Percentiles rank a stretch among this genome's conserved stretches.
Evolutionary conservation across 495 filamentous ascomycete genomes (phyloP).

Genomic region (Wilcoxina mikolae): DNA sequence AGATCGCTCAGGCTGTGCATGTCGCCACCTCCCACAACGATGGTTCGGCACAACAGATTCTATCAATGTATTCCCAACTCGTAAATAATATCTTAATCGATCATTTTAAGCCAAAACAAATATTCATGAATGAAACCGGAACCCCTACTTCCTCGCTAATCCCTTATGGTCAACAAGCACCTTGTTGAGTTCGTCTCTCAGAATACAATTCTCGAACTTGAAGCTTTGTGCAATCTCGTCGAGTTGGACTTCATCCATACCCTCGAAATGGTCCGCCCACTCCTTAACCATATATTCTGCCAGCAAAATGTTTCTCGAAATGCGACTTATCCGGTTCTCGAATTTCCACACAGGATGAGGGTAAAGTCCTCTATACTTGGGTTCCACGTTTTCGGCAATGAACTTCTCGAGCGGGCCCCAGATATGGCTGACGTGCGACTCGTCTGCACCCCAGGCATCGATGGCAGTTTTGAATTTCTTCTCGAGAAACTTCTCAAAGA

Average conservation of each 20-base stretch:
- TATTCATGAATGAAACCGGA: too few relatives aligned
- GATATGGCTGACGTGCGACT: conserved; percentile 23
- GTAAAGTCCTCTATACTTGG: conserved; percentile 32
- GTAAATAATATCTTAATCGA: too few relatives aligned
- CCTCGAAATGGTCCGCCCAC: conserved; percentile 43
- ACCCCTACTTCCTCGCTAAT: conserved; percentile 5
- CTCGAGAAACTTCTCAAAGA: conserved; percentile 38
- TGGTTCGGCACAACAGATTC: neutral
- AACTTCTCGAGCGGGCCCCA: conserved; percentile 27
- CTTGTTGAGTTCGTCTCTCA: conserved; percentile 42
- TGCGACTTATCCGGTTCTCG: conserved; percentile 40
- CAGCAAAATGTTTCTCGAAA: conserved; percentile 40
- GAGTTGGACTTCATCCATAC: conserved; percentile 39
- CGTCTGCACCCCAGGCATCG: conserved; percentile 42
- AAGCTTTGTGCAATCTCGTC: conserved; percentile 44
- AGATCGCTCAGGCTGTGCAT: neutral
- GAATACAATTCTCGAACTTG: conserved; percentile 42
- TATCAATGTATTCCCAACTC: neutral
- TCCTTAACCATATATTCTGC: conserved; percentile 40
- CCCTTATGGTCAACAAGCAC: conserved; percentile 31
- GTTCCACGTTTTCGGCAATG: conserved; percentile 20
- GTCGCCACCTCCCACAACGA: neutral
- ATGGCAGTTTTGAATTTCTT: conserved; percentile 41
- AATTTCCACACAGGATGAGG: conserved; percentile 41
- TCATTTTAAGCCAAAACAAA: too few relatives aligned